Evolutionary conservation across 2,329 filamentous ascomycete species (phyloP), one percentile per base, ranked within the genome.

Genomic region (Calonectria multiphialidica): DNA sequence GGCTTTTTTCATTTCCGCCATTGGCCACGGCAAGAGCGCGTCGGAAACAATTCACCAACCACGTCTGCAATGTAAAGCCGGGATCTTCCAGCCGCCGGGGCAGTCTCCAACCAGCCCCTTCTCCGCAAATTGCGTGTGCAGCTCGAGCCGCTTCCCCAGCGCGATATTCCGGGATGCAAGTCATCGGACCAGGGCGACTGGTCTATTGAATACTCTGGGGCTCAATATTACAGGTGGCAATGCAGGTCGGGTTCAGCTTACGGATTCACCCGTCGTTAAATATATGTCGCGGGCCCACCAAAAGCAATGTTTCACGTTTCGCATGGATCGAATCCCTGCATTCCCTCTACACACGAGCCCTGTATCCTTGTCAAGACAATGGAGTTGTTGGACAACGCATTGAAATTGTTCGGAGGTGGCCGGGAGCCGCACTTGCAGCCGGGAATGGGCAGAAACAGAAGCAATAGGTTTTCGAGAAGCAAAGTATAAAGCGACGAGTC

Each of bases 81-180:
- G 44, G 44, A 47, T 47, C 18, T 21, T 47, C 44, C 44, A 57
- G 53, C 53, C 53, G n/a, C 7, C 53, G 15, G 50, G 9, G n/a
- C n/a, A 21, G 4, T 18, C 15, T 21, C 50, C 37, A 57, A 7
- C 53, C 33, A 57, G 7, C 53, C 53, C 35, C 53, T 23, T 40
- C 53, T 57, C 53, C 53, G 53, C 53, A 57, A 57, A 57, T 40
- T 57, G 40, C 53, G 53, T 57, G 53, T 57, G n/a, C 18, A 55
- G 33, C 30, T 7, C 18, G 30, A 55, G 50, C 53, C n/a, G 35
- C 35, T 57, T 57, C 53, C 53, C 53, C 53, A 50, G 47, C 23
- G 53, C 23, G 53, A 57, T 37, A 57, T 40, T 35, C 53, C 53
- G 35, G 33, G n/a, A 57, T 57, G 53, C 53, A 57, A 57, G 53